phyloP scores from a whole-genome alignment of 768 basidiomycete genomes.

The Amanita brunnescens region DNA sequence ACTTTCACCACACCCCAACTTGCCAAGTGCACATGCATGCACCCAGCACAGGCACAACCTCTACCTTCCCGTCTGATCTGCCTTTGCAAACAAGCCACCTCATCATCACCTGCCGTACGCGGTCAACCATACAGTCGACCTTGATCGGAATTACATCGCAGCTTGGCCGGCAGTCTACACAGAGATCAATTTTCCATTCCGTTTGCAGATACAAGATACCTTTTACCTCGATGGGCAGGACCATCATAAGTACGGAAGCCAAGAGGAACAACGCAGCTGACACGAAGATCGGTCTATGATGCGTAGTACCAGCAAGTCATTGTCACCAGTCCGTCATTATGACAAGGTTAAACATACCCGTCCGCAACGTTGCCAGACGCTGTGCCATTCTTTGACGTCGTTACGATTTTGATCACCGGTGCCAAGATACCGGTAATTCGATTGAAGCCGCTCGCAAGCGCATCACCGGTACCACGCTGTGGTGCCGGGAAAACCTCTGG shows the following conservation, averaged over 20 bases:
- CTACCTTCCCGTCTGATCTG: no score
- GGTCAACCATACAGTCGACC: neutral
- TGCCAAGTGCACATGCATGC: no score
- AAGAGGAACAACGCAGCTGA: constrained; percentile 38
- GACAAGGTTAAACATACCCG: constrained; percentile 18
- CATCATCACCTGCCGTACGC: neutral
- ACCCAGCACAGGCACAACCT: no score
- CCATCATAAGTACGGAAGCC: constrained; percentile 29
- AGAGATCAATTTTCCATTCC: neutral
- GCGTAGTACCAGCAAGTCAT: neutral
- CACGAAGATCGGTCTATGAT: constrained; percentile 34
- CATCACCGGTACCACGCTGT: constrained; percentile 48
- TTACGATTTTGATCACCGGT: constrained; percentile 41
- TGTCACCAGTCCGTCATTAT: neutral
- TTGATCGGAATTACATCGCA: neutral
- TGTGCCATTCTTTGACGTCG: constrained; percentile 23
- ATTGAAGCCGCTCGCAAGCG: constrained; percentile 40
- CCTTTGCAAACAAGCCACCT: neutral
- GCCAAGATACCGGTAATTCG: constrained; percentile 38
- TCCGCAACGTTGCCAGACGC: constrained; percentile 22
- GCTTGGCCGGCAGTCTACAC: constrained; percentile 2
- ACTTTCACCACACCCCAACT: no score
- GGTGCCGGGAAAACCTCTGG: constrained; percentile 52
- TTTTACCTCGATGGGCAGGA: constrained; percentile 39
- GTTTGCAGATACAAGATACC: no score